Evolutionary conservation across 139 green algal species (phyloP).

Genomic region (Micromonas pusilla): DNA sequence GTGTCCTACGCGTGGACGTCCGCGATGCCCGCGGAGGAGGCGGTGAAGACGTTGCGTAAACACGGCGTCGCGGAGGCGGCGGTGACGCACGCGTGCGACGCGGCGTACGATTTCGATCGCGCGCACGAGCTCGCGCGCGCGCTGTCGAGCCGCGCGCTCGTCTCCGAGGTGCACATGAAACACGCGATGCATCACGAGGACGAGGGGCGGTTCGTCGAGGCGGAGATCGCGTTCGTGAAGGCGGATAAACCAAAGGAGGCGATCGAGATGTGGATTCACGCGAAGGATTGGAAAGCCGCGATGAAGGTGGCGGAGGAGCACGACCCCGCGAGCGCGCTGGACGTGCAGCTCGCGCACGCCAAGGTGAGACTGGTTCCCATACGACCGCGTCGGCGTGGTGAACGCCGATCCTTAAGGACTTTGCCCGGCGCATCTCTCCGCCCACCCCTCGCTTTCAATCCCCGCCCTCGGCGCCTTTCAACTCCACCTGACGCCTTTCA

Average conservation of each 20-base stretch:
- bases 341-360: constrained; percentile 56
- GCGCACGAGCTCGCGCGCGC: constrained; percentile 53
- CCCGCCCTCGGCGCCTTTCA: no score
- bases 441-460: no score
- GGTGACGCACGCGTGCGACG: constrained; percentile 42
- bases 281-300: constrained; percentile 61
- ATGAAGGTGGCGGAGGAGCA: constrained; percentile 61
- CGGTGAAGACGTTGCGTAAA: constrained; percentile 51
- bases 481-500: no score
- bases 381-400: no score
- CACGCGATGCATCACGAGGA: constrained; percentile 84
- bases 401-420: no score
- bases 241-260: constrained; percentile 64
- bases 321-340: constrained; percentile 48
- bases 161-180: constrained; percentile 54
- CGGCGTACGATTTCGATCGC: constrained; percentile 58
- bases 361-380: no score
- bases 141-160: constrained; percentile 51
- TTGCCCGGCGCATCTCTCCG: no score
- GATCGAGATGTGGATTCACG: constrained; percentile 74
- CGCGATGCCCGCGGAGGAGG: constrained; percentile 59
- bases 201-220: constrained; percentile 57
- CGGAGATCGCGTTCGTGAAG: constrained; percentile 40
- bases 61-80: constrained; percentile 56
- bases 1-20: constrained; percentile 73